Evolutionary conservation across 495 filamentous ascomycete genomes (phyloP), one percentile per base, ranked within the genome.

Genomic region (Daldinia vernicosa): DNA sequence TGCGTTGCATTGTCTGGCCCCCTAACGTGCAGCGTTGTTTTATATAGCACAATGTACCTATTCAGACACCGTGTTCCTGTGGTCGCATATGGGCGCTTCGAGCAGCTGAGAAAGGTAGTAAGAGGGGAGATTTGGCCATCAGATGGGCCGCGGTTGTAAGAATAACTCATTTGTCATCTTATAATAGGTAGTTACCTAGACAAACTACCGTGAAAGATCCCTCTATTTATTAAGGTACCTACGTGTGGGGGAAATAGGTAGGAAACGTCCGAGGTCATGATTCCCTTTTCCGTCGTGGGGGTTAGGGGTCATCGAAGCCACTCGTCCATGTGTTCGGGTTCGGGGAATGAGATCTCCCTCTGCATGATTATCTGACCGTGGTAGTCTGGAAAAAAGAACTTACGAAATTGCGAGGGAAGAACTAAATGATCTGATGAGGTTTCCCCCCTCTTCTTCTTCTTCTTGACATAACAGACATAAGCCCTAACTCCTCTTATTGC

Each of bases 401-500:
- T 40, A 63, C 43, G 40, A 56, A 24, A 47, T 33, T 22, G 52
- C 40, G 56, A 37, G 60, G 33, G 61, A 63, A 66, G 37, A 33
- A 12, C 7, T 7, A 60, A n/a, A 7, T 28, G n/a, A 22, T 69
- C 56, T 50, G 33, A 56, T 63, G 65, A 66, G 56, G 70, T 55
- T 58, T 69, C 2, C 22, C 4, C 15, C n/a, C 6, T 33, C 15
- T 30, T 27, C 6, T n/a, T 17, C 22, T n/a, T 47, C 35, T 62
- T 27, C 63, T 60, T 22, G 27, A 63, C 43, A 54, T 55, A 17
- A 45, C 22, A 19, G 52, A 47, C 50, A 51, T 73, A 73, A 73
- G 70, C 70, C 70, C 65, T 73, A 73, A 59, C 57, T 66, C 66
- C 43, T 55, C 26, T 17, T 40, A 58, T 66, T 73, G 14, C 70